These are phyloP conservation scores for Proliferodiscus dingleyae DNA, from an alignment of 2,329 filamentous ascomycete species.

Conservation along the genomic window DNA sequence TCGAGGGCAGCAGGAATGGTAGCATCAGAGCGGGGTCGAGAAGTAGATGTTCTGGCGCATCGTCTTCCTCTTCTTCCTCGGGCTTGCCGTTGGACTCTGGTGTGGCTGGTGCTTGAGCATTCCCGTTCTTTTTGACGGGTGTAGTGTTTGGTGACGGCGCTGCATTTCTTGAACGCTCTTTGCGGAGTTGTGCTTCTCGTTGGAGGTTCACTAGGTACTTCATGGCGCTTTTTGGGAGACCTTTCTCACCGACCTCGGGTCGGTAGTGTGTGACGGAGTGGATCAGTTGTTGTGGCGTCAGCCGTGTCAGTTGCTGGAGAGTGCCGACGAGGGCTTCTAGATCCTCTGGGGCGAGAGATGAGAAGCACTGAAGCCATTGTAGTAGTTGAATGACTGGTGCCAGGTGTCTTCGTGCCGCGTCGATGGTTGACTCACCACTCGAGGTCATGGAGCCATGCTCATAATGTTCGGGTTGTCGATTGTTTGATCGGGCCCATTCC, in stretches of 20 bases:
- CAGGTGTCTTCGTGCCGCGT: constrained; percentile 77
- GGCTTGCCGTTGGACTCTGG: constrained; percentile 27
- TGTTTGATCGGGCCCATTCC: constrained; percentile 93
- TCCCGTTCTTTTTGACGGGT: constrained; percentile 34
- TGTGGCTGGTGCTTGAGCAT: constrained; percentile 41
- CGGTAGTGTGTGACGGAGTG: constrained; percentile 91
- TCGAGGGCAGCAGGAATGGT: constrained; percentile 90
- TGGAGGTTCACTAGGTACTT: constrained; percentile 81
- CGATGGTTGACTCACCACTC: constrained; percentile 80
- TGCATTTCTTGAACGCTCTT: constrained; percentile 47
- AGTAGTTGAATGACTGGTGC: constrained; percentile 88
- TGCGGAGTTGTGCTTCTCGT: constrained; percentile 61
- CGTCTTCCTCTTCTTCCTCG: constrained; percentile 51
- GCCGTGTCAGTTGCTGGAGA: constrained; percentile 77
- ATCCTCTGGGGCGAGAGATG: constrained; percentile 79
- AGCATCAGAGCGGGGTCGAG: constrained; percentile 88
- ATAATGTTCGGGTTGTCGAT: constrained; percentile 90
- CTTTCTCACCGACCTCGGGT: constrained; percentile 91
- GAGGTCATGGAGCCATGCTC: constrained; percentile 84
- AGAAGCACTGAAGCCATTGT: constrained; percentile 98
- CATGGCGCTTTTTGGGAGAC: constrained; percentile 78
- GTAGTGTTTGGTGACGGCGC: constrained; percentile 40
- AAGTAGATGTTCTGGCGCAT: constrained; percentile 69
- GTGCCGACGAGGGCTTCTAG: constrained; percentile 84
- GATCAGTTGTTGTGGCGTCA: constrained; percentile 83